These are phyloP conservation scores for Neoascochyta sp. DNA, from an alignment of 2,329 filamentous ascomycete genomes.

Conservation along the genomic window DNA sequence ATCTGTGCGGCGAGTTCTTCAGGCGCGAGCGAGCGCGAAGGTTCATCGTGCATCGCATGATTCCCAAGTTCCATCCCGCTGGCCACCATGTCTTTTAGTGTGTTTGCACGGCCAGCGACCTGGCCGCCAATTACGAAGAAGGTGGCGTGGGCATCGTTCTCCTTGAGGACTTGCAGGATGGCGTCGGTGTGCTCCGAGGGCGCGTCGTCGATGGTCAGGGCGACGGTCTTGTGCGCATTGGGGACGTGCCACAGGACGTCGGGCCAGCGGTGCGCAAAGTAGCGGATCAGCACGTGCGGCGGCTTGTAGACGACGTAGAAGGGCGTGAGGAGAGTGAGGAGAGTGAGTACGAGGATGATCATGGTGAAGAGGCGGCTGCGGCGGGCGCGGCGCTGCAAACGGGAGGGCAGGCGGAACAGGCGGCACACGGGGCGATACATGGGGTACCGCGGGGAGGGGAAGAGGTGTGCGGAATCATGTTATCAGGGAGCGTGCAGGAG, in stretches of 20 bases:
- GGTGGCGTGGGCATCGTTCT: constrained; percentile 67
- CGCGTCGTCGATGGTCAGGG: constrained; percentile 82
- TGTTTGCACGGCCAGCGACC: constrained; percentile 52
- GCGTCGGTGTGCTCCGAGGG: constrained; percentile 68
- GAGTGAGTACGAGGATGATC: constrained; percentile 26
- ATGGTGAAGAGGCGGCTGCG: constrained; percentile 39
- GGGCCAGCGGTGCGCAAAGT: constrained; percentile 68
- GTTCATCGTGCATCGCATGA: constrained; percentile 85
- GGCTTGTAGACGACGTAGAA: constrained; percentile 76
- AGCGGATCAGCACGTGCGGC: constrained; percentile 64
- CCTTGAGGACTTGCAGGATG: constrained; percentile 65
- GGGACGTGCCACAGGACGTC: constrained; percentile 73
- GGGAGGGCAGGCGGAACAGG: constrained; percentile 37
- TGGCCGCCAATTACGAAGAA: constrained; percentile 88
- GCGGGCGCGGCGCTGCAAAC: constrained; percentile 33
- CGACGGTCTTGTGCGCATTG: constrained; percentile 61
- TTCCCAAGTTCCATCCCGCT: constrained; percentile 66
- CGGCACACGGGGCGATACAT: constrained; percentile 29
- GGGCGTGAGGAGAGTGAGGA: constrained; percentile 33
- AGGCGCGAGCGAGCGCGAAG: constrained; percentile 60
- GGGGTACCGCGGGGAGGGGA: constrained; percentile 2
- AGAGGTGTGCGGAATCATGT: constrained; percentile 2
- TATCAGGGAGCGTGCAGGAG: too few relatives aligned
- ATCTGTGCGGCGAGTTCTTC: constrained; percentile 62
- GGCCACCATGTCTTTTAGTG: constrained; percentile 52